A percentile compares a stretch with the other conserved stretches of the same genome.
Evolutionary conservation across 305 asterid species (phyloP).

Genomic region (Plantago rigida): DNA sequence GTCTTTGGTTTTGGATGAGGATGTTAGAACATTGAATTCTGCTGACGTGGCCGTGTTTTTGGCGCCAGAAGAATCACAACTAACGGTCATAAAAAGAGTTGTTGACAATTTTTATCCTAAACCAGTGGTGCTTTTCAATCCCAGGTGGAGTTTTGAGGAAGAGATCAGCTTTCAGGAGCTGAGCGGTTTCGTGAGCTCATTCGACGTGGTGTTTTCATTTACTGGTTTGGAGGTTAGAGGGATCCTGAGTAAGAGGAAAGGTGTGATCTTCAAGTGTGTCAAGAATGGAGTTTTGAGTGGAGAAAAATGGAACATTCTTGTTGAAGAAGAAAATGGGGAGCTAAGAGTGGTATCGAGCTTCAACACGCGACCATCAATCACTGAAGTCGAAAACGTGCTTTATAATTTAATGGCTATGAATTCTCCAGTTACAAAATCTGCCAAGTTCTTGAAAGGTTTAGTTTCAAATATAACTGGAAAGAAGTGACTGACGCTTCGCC

Average conservation of each 20-base stretch:
- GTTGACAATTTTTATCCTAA: constrained; percentile 38
- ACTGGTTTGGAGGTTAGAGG: constrained; percentile 87
- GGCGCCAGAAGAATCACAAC: constrained; percentile 33
- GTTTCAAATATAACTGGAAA: constrained; percentile 43
- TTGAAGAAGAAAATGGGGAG: constrained; percentile 69
- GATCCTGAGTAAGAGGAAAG: constrained; percentile 62
- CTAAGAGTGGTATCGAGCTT: constrained; percentile 30
- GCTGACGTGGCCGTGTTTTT: constrained; percentile 37
- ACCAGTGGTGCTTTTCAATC: constrained; percentile 75
- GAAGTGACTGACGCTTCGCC: constrained; percentile 25
- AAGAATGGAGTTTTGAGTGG: constrained; percentile 71
- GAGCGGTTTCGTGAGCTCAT: constrained; percentile 58
- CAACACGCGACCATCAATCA: constrained; percentile 31
- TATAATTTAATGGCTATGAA: constrained; percentile 47
- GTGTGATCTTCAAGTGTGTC: constrained; percentile 62
- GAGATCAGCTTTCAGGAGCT: constrained; percentile 48
- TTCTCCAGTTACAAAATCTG: constrained; percentile 48
- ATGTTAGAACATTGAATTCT: constrained; percentile 27
- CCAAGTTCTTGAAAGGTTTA: constrained; percentile 46
- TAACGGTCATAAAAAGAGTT: constrained; percentile 30
- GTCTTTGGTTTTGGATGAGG: constrained; percentile 35
- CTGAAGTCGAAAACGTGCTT: constrained; percentile 40
- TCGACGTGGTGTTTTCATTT: constrained; percentile 74
- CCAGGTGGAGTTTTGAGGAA: constrained; percentile 68
- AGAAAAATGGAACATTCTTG: constrained; percentile 68